phyloP scores from a whole-genome alignment of 345 rosid genomes.

The Clausena lansium region DNA sequence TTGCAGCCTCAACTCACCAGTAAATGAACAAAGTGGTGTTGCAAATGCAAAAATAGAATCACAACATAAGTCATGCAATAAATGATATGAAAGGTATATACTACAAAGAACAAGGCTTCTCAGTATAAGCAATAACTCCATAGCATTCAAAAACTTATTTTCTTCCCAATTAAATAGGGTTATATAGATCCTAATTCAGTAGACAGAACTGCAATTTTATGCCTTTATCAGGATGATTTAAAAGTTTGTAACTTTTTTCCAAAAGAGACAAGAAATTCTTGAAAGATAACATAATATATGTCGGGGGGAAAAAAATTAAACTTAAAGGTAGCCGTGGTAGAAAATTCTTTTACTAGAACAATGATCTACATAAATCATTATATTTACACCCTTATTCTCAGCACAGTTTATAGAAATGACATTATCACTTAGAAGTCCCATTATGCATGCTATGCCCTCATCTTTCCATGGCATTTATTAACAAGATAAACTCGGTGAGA shows the following conservation, averaged over 20 bases:
- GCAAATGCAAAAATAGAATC: not conserved
- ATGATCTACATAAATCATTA: not conserved
- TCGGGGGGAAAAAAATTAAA: not conserved
- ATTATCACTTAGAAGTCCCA: not conserved
- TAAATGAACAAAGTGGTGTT: not conserved
- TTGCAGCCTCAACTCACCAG: not conserved
- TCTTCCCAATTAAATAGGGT: not conserved
- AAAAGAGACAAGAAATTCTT: not conserved
- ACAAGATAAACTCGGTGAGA: not conserved
- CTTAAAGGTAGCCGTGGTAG: not conserved
- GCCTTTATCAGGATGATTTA: not conserved
- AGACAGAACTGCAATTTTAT: not conserved
- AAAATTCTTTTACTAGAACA: not conserved
- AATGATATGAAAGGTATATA: not conserved
- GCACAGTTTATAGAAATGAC: not conserved
- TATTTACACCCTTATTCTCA: not conserved
- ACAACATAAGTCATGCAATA: not conserved
- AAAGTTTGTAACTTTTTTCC: not conserved
- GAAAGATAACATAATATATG: not conserved
- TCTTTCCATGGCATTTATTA: not conserved
- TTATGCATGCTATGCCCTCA: not conserved
- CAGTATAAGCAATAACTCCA: not conserved
- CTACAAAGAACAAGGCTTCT: not conserved
- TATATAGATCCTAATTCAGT: not conserved
- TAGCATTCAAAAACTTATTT: not conserved